Evolutionary conservation across 2,329 filamentous ascomycete genomes (phyloP).

Genomic region (Hysterium pulicare): DNA sequence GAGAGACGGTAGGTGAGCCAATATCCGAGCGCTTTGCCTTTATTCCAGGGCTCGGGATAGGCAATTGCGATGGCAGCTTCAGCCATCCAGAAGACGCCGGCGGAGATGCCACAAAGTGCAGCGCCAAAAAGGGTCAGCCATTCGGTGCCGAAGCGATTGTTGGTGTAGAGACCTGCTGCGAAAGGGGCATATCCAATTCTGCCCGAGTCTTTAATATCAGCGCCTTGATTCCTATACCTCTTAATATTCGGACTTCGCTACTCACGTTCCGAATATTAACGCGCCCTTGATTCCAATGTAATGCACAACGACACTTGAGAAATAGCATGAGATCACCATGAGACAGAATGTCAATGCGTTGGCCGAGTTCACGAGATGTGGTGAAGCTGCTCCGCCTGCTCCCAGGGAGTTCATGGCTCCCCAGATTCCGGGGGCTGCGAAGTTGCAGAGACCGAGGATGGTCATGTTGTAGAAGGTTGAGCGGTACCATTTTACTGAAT

Average conservation of each 20-base stretch:
- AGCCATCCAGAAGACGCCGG: slow-evolving; percentile 72
- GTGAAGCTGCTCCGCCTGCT: slow-evolving; percentile 63
- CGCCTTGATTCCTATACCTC: background rate
- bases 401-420: slow-evolving; percentile 68
- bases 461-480: slow-evolving; percentile 71
- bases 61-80: slow-evolving; percentile 70
- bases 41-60: slow-evolving; percentile 65
- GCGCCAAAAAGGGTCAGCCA: slow-evolving; percentile 69
- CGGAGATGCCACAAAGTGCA: slow-evolving; percentile 65
- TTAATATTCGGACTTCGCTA: too few relatives aligned
- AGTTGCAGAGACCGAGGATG: slow-evolving; percentile 67
- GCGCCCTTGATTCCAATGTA: slow-evolving; percentile 69
- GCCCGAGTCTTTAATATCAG: background rate
- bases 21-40: slow-evolving; percentile 56
- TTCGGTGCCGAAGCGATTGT: slow-evolving; percentile 65
- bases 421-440: slow-evolving; percentile 70
- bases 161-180: slow-evolving; percentile 67
- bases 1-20: slow-evolving; percentile 62
- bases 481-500: slow-evolving; percentile 63
- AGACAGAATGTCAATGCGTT: slow-evolving; percentile 70
- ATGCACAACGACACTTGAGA: slow-evolving; percentile 61
- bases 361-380: slow-evolving; percentile 65
- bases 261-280: slow-evolving; percentile 67
- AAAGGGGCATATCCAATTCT: slow-evolving; percentile 67
- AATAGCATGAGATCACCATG: slow-evolving; percentile 68